Conservation (phyloP, 2,329 filamentous ascomycete genomes). For the Botrytis tulipae region DNA sequence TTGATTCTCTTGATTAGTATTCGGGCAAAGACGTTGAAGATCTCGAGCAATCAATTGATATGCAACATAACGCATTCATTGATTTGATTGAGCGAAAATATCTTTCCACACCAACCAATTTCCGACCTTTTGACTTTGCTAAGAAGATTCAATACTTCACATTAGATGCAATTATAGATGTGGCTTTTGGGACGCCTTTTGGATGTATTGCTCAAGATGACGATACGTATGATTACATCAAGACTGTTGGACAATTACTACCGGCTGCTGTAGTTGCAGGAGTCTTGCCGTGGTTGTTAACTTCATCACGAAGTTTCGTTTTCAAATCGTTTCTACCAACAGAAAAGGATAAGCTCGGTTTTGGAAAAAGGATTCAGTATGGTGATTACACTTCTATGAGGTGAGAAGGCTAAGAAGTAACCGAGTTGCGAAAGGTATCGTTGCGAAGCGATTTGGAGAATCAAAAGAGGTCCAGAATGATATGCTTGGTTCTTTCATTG, state of each 20-base stretch:
- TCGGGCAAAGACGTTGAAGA: slow-evolving; percentile 51
- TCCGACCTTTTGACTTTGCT: slow-evolving; percentile 49
- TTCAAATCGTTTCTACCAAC: slow-evolving; percentile 45
- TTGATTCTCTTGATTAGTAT: slow-evolving; percentile 40
- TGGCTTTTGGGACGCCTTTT: slow-evolving; percentile 51
- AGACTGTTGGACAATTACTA: slow-evolving; percentile 44
- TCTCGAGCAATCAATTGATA: slow-evolving; percentile 50
- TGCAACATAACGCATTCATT: slow-evolving; percentile 25
- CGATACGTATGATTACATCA: slow-evolving; percentile 50
- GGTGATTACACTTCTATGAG: neutral
- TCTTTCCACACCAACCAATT: slow-evolving; percentile 40
- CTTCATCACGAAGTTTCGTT: slow-evolving; percentile 43
- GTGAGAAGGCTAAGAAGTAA: slow-evolving; percentile 16
- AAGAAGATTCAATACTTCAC: slow-evolving; percentile 53
- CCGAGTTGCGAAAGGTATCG: slow-evolving; percentile 44
- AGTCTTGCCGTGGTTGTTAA: slow-evolving; percentile 44
- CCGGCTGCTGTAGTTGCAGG: slow-evolving; percentile 47
- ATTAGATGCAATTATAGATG: slow-evolving; percentile 54
- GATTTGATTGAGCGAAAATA: slow-evolving; percentile 32
- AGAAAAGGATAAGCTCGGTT: slow-evolving; percentile 41
- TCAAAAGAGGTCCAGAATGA: slow-evolving; percentile 47
- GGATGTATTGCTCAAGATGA: slow-evolving; percentile 49
- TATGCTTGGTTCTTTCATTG: slow-evolving; percentile 52
- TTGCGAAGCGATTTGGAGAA: slow-evolving; percentile 46
- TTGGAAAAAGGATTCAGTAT: slow-evolving; percentile 49